Evolutionary conservation across 306 rosid genomes (phyloP).

Genomic region (Ziziphus jujuba): DNA sequence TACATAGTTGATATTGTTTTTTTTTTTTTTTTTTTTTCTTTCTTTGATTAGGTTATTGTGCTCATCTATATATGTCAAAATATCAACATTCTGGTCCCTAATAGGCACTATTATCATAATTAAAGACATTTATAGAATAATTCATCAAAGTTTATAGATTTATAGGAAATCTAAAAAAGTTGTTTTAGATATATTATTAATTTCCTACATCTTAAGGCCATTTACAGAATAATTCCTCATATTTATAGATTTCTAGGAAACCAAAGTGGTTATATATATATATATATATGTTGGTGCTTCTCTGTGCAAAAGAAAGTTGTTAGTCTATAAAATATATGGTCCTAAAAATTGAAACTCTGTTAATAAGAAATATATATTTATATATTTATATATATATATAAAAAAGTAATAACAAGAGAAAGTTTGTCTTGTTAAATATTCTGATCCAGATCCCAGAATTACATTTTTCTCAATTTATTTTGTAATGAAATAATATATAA

Average conservation of each 20-base stretch:
- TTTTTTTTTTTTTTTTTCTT: no score
- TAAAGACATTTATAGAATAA: not conserved
- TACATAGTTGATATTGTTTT: not conserved
- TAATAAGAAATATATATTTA: not conserved
- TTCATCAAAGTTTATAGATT: not conserved
- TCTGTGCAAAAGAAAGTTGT: not conserved
- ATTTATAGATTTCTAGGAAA: no score
- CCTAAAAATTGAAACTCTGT: conserved; percentile 3
- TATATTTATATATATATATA: not conserved
- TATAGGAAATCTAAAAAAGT: not conserved
- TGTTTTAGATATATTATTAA: not conserved
- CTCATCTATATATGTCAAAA: not conserved
- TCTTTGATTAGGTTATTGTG: not conserved
- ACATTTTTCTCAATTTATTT: not conserved
- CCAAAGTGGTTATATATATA: no score
- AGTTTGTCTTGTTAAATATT: not conserved
- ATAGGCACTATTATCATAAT: not conserved
- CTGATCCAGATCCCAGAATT: not conserved
- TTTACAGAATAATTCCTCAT: no score
- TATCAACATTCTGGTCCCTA: not conserved
- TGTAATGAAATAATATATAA: conserved; percentile 6
- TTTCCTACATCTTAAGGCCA: not conserved
- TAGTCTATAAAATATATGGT: not conserved
- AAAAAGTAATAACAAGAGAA: not conserved
- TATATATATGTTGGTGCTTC: not conserved